Base-by-base conservation (phyloP, 352 stramenopile species). In the Phytophthora pistaciae region DNA sequence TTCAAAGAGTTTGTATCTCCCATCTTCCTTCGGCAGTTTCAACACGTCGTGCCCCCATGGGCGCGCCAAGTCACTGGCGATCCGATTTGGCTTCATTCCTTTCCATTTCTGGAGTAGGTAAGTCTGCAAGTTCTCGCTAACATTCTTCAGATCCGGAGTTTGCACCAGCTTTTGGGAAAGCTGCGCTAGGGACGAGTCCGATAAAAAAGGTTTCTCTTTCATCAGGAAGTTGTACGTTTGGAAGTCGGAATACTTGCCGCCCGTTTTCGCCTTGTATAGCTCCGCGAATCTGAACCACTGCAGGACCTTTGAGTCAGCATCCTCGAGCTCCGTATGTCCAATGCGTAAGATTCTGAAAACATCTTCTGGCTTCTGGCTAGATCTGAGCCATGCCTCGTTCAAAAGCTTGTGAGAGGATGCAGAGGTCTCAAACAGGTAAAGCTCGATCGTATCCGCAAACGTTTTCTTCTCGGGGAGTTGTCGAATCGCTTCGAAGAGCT, bases 251-350 rank as follows among this genome's bases (percentile, higher is more conserved):
- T 29, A 29, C 0, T 29, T 29, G 27, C 27, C 3, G 27, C 0
- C 27, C 3, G 27, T 6, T 3, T 29, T 5, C 3, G 3, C 27
- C 27, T 29, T 29, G 27, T 29, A 29, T 29, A 29, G 27, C 25
- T 42, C 36, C 3, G 11, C 14, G 36, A 42, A 18, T 14, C 36
- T 42, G 36, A 42, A 11, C 36, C 36, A 42, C 36, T 42, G 36
- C 36, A 42, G 36, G 16, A 42, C 13, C 36, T 42, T 42, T 42
- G 36, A 42, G 87, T 40, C 79, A 5, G 27, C 27, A 29, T 74
- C 10, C 58, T 42, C 4, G 27, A 29, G 27, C 3, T 5, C 6
- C 27, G 27, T 29, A 6, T 5, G 3, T 29, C 27, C 27, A 29
- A 5, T 29, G 6, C 27, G 27, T 29, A 29, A 3, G 27, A 29